Evolutionary conservation across 257 asterid species (phyloP).

Genomic region (Sherardia arvensis): DNA sequence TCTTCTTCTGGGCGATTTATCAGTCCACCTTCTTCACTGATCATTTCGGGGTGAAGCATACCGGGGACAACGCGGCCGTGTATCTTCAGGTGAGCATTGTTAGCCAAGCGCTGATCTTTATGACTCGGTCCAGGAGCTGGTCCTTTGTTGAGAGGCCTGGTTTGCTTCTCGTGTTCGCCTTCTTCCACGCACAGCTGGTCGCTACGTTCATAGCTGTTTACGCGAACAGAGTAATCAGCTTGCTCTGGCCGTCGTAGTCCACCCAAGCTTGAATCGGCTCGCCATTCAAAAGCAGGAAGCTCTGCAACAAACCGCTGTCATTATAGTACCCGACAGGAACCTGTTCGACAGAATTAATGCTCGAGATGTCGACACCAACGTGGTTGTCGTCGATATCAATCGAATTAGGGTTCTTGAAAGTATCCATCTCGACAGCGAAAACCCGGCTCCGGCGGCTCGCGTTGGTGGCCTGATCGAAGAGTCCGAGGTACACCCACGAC

Average conservation of each 20-base stretch:
- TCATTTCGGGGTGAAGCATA: too few species aligned
- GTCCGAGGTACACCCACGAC: conserved; percentile 40
- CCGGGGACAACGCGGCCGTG: too few species aligned
- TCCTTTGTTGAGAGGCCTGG: too few species aligned
- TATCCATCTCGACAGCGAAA: conserved; percentile 53
- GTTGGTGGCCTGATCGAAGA: conserved; percentile 34
- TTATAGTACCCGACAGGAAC: conserved; percentile 31
- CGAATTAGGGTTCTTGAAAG: conserved; percentile 28
- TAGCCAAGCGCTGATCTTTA: too few species aligned
- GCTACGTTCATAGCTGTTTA: too few species aligned
- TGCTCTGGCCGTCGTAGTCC: conserved; percentile 27
- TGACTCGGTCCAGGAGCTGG: too few species aligned
- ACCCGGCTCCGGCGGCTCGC: conserved; percentile 39
- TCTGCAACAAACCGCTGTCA: conserved; percentile 14
- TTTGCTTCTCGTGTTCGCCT: too few species aligned
- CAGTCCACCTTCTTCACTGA: too few species aligned
- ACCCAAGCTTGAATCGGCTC: conserved; percentile 42
- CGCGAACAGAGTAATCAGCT: conserved; percentile 15
- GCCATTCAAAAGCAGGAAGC: conserved; percentile 36
- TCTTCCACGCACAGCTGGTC: too few species aligned
- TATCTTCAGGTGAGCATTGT: too few species aligned
- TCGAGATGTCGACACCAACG: conserved; percentile 48
- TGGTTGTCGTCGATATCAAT: conserved; percentile 41
- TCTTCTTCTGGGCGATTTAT: too few species aligned
- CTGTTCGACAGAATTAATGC: conserved; percentile 20